Percentiles rank a stretch among this genome's conserved stretches.
Evolutionary conservation across 257 asterid species (phyloP).

Genomic region (Gynochthodes officinalis): DNA sequence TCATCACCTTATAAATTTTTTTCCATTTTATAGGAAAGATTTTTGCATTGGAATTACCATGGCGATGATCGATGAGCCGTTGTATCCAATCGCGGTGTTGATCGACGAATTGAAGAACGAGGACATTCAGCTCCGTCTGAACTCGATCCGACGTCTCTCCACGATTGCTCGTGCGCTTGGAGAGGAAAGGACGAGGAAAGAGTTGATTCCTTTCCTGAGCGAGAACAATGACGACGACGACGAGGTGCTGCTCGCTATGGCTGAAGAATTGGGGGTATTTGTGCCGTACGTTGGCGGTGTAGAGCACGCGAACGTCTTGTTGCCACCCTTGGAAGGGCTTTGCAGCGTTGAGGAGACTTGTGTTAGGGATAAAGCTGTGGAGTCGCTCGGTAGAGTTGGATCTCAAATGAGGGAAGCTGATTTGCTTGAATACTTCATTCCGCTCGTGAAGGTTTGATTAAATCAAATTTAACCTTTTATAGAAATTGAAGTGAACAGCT

Average conservation of each 20-base stretch:
- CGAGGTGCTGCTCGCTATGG: slow-evolving; percentile 54
- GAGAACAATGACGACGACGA: slow-evolving; percentile 73
- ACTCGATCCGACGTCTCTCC: slow-evolving; percentile 68
- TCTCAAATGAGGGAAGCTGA: slow-evolving; percentile 36
- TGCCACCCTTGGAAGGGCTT: slow-evolving; percentile 50
- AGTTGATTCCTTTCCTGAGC: slow-evolving; percentile 62
- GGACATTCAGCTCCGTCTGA: slow-evolving; percentile 60
- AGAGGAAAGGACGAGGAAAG: slow-evolving; percentile 78
- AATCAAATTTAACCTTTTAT: not conserved
- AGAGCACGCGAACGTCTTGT: slow-evolving; percentile 47
- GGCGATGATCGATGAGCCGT: slow-evolving; percentile 72
- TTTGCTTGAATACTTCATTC: slow-evolving; percentile 49
- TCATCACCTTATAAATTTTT: not conserved
- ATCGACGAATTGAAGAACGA: slow-evolving; percentile 84
- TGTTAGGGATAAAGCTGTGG: slow-evolving; percentile 34
- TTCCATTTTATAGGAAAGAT: not conserved
- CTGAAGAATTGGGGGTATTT: slow-evolving; percentile 43
- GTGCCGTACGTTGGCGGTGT: slow-evolving; percentile 49
- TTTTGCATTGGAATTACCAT: slow-evolving; percentile 24
- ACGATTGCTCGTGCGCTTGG: slow-evolving; percentile 88
- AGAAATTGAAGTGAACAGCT: not conserved
- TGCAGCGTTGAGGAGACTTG: slow-evolving; percentile 45
- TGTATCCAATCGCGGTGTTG: slow-evolving; percentile 70
- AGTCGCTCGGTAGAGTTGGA: slow-evolving; percentile 33
- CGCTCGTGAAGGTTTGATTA: slow-evolving; percentile 46